A percentile compares a stretch with the other conserved stretches of the same genome.
Conservation (phyloP, 148 eudicot genomes). For the Rhododendron ovatum region DNA sequence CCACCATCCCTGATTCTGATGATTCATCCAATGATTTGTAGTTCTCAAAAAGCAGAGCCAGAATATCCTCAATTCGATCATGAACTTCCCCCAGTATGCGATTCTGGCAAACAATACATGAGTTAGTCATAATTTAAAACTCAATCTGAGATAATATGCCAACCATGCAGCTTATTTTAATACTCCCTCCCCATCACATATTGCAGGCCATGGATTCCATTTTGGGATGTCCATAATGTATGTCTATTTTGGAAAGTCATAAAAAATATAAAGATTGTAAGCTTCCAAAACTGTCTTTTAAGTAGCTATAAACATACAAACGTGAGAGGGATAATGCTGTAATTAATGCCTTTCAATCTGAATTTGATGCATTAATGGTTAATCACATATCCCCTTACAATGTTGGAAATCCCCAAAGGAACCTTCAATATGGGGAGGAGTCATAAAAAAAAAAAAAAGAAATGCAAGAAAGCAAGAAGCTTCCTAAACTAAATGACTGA, state of each 20-base stretch:
- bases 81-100: constrained; percentile 83
- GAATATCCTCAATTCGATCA: constrained; percentile 71
- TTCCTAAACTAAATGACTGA: not conserved
- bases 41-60: constrained; percentile 76
- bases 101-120: constrained; percentile 39
- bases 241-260: not conserved
- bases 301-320: not conserved
- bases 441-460: not conserved
- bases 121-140: not conserved
- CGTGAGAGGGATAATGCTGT: not conserved
- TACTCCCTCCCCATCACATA: not conserved
- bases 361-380: not conserved
- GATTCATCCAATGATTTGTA: constrained; percentile 87
- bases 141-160: not conserved
- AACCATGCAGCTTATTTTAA: not conserved
- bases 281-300: not conserved
- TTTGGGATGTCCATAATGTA: not conserved
- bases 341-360: not conserved
- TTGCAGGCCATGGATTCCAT: not conserved
- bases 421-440: not conserved
- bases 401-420: not conserved
- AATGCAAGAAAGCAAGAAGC: not conserved
- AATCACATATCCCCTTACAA: not conserved
- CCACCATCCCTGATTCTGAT: constrained; percentile 58
- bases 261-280: not conserved